Evolutionary conservation across 192 early-diverging fungal genomes (phyloP), one percentile per base, ranked within the genome.

Genomic region (Umbelopsis isabellina): DNA sequence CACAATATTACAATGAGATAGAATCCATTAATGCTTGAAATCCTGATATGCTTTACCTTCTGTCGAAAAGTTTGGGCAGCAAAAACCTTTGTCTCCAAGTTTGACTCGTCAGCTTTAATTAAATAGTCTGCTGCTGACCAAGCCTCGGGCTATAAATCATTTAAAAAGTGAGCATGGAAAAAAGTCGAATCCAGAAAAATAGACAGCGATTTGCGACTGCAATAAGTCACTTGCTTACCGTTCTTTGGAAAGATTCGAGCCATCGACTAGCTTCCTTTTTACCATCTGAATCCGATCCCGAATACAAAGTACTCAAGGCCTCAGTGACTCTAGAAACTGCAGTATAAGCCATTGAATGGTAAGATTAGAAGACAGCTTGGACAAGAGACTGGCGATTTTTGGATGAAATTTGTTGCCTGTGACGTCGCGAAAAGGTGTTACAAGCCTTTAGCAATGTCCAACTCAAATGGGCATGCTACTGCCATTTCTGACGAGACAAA

Each of bases 61-160:
- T 93, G 90, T 25, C 94, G 84, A 58, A 98, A 82, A 15, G 93
- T 98, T 78, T 98, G 97, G 9, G 96, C 96, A 3, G 95, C 93
- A 90, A 98, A 98, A 6, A 96, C 73, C 65, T 88, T 85, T 13
- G 81, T 79, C 65, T 94, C 92, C 1, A 74, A 66, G 3, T 84
- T 84, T 25, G 86, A 66, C 7, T 75, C 79, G 2, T 85, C 81
- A 23, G 82, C 71, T 49, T 85, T 86, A 16, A 98, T 79, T 4
- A 98, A 78, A 23, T 83, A 75, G 69, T 94, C 93, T 5, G 92
- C 83, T 1, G 89, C 88, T n/a, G 85, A 80, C 96, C 96, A 98
- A 58, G 96, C 93, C 68, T 90, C 85, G 8, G 86, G 79, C 92
- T 94, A 81, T 11, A 70, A 25, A 48, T 64, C 52, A 46, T 45